phyloP scores from a whole-genome alignment of 2,329 filamentous ascomycete species.

The Coniochaeta ligniaria region DNA sequence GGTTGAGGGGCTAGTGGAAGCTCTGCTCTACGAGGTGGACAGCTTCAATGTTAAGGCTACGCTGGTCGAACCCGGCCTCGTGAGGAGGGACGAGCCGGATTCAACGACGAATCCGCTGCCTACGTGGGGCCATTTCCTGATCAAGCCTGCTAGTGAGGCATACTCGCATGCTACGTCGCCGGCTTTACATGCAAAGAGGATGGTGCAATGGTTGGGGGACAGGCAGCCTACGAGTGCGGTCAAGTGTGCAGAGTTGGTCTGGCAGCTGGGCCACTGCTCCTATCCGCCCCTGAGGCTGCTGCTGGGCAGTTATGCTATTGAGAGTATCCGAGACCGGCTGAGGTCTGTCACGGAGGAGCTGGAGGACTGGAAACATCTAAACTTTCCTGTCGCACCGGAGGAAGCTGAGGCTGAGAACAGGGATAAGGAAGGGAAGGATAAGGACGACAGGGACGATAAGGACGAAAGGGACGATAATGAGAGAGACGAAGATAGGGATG shows the following conservation, averaged over 20 bases:
- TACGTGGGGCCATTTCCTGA: slow-evolving; percentile 85
- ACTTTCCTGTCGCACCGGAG: slow-evolving; percentile 49
- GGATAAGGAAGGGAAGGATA: slow-evolving; percentile 14
- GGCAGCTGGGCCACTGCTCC: slow-evolving; percentile 92
- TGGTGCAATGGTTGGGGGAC: slow-evolving; percentile 92
- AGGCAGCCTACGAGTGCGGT: slow-evolving; percentile 88
- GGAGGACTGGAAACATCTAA: slow-evolving; percentile 86
- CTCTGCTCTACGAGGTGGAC: slow-evolving; percentile 93
- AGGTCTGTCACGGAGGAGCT: slow-evolving; percentile 91
- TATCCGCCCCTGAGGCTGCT: slow-evolving; percentile 82
- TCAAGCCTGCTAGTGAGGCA: slow-evolving; percentile 76
- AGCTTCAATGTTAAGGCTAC: slow-evolving; percentile 88
- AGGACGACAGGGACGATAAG: slow-evolving; percentile 6
- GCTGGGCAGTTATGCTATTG: slow-evolving; percentile 90
- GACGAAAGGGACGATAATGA: slow-evolving; percentile 9
- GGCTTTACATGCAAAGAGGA: slow-evolving; percentile 79
- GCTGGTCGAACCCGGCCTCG: slow-evolving; percentile 83
- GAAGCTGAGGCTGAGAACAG: slow-evolving; percentile 19
- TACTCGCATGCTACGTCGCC: slow-evolving; percentile 75
- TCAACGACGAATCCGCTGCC: slow-evolving; percentile 46
- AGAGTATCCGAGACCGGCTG: slow-evolving; percentile 86
- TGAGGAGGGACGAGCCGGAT: slow-evolving; percentile 76
- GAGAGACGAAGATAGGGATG: slow-evolving; percentile 7
- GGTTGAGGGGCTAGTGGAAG: slow-evolving; percentile 90
- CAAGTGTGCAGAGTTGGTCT: slow-evolving; percentile 87